phyloP scores from a whole-genome alignment of 768 basidiomycete genomes.

The Tulasnella sp. region DNA sequence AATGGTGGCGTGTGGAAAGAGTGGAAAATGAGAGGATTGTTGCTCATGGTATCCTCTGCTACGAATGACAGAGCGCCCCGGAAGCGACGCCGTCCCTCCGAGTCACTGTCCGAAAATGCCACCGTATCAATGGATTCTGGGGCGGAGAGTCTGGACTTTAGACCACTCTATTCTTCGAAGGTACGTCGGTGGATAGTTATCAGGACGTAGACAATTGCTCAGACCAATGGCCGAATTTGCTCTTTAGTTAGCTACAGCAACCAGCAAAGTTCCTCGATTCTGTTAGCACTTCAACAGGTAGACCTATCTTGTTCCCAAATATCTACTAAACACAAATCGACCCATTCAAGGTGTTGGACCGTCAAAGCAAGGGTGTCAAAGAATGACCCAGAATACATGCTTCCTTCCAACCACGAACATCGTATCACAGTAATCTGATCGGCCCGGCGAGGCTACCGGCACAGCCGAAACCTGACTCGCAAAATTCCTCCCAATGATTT shows the following conservation, averaged over 20 bases:
- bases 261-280: conserved; percentile 44
- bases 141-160: background rate
- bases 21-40: conserved; percentile 30
- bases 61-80: conserved; percentile 9
- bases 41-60: conserved; percentile 15
- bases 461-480: background rate
- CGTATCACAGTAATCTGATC: conserved; percentile 49
- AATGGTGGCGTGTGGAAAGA: conserved; percentile 52
- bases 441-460: conserved; percentile 42
- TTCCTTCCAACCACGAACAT: conserved; percentile 46
- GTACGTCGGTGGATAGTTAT: background rate
- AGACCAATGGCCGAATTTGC: background rate
- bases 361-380: conserved; percentile 43
- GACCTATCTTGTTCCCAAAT: conserved; percentile 52
- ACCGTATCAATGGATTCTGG: conserved; percentile 28
- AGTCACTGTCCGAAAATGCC: conserved; percentile 6
- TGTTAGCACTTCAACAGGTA: conserved; percentile 38
- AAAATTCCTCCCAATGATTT: background rate
- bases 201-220: background rate
- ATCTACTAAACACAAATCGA: conserved; percentile 50
- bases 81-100: background rate
- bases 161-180: background rate
- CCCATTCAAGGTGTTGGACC: conserved; percentile 42
- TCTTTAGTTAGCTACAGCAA: background rate
- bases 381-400: conserved; percentile 40